phyloP scores from a whole-genome alignment of 306 rosid genomes.

The Mimosa pudica region DNA sequence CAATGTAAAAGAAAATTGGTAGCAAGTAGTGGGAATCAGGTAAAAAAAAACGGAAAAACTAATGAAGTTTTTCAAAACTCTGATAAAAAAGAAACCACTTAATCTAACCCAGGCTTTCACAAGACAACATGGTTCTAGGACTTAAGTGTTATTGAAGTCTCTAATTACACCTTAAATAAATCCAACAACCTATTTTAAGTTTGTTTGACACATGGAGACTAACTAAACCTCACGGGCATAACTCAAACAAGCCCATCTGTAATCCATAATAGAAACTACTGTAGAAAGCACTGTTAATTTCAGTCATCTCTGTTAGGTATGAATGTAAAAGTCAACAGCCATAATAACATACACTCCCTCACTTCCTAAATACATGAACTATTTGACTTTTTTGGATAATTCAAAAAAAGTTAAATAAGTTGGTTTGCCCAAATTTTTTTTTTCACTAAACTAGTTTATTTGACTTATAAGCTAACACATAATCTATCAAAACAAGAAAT shows the following conservation, averaged over 20 bases:
- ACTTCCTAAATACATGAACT: too few species aligned
- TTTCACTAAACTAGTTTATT: too few species aligned
- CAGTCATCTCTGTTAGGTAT: constrained; percentile 2
- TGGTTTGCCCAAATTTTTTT: too few species aligned
- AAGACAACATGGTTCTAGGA: neutral
- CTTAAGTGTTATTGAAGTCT: neutral
- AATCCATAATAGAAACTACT: constrained; percentile 21
- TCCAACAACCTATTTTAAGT: too few species aligned
- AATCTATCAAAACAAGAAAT: too few species aligned
- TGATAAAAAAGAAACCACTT: neutral
- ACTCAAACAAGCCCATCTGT: constrained; percentile 5
- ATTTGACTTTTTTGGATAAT: too few species aligned
- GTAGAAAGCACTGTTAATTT: neutral
- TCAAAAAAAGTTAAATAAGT: too few species aligned
- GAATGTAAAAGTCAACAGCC: constrained; percentile 13
- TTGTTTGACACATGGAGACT: too few species aligned
- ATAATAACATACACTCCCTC: neutral
- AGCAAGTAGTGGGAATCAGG: too few species aligned
- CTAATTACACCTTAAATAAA: neutral
- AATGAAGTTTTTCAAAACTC: neutral
- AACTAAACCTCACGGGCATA: neutral
- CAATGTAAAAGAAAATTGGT: neutral
- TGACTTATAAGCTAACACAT: too few species aligned
- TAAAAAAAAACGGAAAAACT: neutral
- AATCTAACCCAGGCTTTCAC: neutral